Evolutionary conservation across 148 eudicot species (phyloP), one percentile per base, ranked within the genome.

Genomic region (Dysphania ambrosioides): DNA sequence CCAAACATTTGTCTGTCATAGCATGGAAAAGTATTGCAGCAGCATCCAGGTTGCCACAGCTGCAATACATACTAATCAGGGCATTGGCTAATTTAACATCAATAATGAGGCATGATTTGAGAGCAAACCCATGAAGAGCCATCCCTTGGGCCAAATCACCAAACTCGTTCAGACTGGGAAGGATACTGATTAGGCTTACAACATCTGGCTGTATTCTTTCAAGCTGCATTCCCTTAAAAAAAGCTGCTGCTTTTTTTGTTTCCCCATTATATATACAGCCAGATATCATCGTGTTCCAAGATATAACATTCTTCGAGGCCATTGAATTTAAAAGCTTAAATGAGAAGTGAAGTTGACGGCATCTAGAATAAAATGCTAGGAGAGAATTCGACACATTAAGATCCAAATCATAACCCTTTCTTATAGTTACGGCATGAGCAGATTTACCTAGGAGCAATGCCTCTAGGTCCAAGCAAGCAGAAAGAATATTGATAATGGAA

Each of bases 281-380:
- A 29, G 93, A 86, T 76, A 91, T 83, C 83, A 91, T 65, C 2
- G 88, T 91, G 77, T 91, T 91, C 91, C 93, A 91, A 29, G 97
- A 83, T 63, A 87, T 30, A n/a, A 65, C 49, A 83, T 86, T 80
- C 72, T 68, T 86, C n/a, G 27, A 19, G 49, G 8, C 76, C 88
- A 89, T 84, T 58, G 34, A 74, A 51, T 66, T 57, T 49, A 91
- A 91, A 55, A 91, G 72, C 72, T 69, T 78, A 63, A 79, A 82
- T 26, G 87, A 74, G 40, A 56, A 67, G 42, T 73, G 72, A 65
- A 83, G 70, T 55, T 75, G 79, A 72, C 9, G 8, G 34, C 88
- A 89, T 12, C 81, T 72, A 10, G 83, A 84, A 79, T 91, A 91
- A 77, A 91, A 91, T 38, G 84, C 76, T 77, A 89, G 71, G 9